Base-by-base conservation (phyloP, 495 filamentous ascomycete genomes). In the Aspergillus leporis region DNA sequence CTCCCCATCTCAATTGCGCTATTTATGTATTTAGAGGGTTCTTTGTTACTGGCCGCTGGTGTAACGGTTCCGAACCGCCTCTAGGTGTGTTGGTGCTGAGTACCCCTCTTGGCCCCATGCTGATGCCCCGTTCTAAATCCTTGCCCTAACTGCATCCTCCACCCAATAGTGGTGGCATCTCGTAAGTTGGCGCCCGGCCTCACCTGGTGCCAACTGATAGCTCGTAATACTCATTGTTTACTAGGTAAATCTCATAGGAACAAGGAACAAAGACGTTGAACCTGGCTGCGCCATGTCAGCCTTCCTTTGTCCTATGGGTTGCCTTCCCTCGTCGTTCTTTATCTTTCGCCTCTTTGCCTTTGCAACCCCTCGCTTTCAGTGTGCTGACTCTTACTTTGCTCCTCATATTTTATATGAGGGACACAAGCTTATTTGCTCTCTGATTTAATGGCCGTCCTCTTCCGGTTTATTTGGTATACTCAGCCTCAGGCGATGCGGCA, bases 201-300 rank as follows among this genome's bases (percentile, higher is more conserved):
- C 18, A 5, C 16, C 8, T 22, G 23, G 18, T 23, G 43, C 43
- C 23, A 4, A 47, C 23, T 47, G 43, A 19, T 47, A 47, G 43
- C 43, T n/a, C 3, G 43, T 10, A 4, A 5, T 23, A 2, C 43
- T 23, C 43, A 47, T 47, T 23, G 43, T 47, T 47, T 6, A 23
- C 18, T 23, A 10, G 21, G 6, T 7, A 23, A 21, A 10, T 47
- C 21, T 47, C 5, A 19, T 22, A 47, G 5, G 3, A 47, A 23
- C 19, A 10, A n/a, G 4, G 23, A 10, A 6, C 5, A 13, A n/a
- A 4, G 43, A 47, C 19, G 19, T 51, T n/a, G n/a, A n/a, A n/a
- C n/a, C n/a, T n/a, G n/a, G 58, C 61, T 64, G 61, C 61, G 61
- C 61, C 61, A 55, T 64, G 61, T 64, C 61, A 61, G 58, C 61